Evolutionary conservation across 2,329 filamentous ascomycete genomes (phyloP), one percentile per base, ranked within the genome.

Genomic region (Bisporella sp.): DNA sequence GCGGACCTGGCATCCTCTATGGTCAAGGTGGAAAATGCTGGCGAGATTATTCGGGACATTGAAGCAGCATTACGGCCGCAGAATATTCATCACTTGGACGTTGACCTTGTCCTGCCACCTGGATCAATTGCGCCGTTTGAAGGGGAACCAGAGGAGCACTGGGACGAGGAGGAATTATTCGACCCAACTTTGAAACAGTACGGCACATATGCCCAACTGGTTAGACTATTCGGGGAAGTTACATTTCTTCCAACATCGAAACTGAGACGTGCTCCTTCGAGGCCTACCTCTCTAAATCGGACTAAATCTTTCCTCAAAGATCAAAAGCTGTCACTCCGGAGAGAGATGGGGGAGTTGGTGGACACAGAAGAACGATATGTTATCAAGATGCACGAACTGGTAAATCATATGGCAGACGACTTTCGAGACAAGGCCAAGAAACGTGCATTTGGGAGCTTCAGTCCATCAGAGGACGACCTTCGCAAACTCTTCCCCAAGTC

Each of bases 341-440:
- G 91, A 68, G 92, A 96, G 67, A 84, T 99, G 76, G 84, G 81
- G 52, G 93, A 99, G 67, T 72, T 97, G 53, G 81, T 96, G 33
- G 88, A 95, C 62, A 99, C 93, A 0, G 93, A 99, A 67, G 89
- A 93, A 65, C 85, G 89, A 66, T 99, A 97, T 68, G 89, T 99
- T 41, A 77, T 79, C 60, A 96, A 97, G 67, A 71, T 99, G 50
- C 81, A 87, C 54, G 87, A 93, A 58, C 71, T 99, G 53, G 86
- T 96, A 41, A 82, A 87, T 55, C 81, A 85, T 52, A 82, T 96
- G 31, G 89, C 89, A 30, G 80, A 82, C 49, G 87, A 95, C 54
- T 91, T 95, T 61, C 82, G 87, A 32, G 73, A 84, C 46, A 85
- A 82, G 55, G 84, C 85, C 4, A 81, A 77, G 59, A 71, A 71